Percentiles rank a stretch among this genome's conserved stretches.
Conservation (phyloP, 208 protist species). For the Histomonas meleagridis region DNA sequence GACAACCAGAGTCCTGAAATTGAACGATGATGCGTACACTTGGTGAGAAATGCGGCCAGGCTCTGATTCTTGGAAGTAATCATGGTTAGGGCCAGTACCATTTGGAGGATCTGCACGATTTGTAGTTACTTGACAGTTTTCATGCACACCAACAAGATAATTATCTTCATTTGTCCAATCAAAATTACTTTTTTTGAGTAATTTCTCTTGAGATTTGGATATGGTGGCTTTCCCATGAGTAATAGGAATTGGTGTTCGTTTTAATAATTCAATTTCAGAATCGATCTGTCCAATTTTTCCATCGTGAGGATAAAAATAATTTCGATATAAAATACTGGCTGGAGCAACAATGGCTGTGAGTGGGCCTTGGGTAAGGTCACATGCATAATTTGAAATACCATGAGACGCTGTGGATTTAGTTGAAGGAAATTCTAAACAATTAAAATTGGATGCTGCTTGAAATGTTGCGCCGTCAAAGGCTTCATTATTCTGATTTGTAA, state of each 20-base stretch:
- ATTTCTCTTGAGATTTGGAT: neutral
- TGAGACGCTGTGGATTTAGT: neutral
- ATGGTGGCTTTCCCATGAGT: neutral
- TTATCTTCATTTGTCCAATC: neutral
- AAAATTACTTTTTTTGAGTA: neutral
- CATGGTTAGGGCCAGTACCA: too few relatives aligned
- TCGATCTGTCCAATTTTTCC: neutral
- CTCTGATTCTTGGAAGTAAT: neutral
- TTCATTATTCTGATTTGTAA: neutral
- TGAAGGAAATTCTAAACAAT: neutral
- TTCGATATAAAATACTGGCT: neutral
- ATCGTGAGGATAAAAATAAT: neutral
- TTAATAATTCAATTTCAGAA: neutral
- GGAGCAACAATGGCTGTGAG: neutral
- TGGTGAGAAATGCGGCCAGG: neutral
- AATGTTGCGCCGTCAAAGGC: neutral
- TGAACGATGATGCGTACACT: neutral
- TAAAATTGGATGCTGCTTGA: conserved; percentile 2
- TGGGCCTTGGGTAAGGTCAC: neutral
- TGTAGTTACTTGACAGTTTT: neutral
- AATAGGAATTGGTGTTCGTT: neutral
- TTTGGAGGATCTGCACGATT: neutral
- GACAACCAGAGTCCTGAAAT: neutral
- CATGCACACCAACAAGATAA: neutral
- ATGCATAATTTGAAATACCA: neutral